These are phyloP conservation scores for Sclerotinia spermophila DNA, from an alignment of 2,329 filamentous ascomycete genomes.

Conservation along the genomic window DNA sequence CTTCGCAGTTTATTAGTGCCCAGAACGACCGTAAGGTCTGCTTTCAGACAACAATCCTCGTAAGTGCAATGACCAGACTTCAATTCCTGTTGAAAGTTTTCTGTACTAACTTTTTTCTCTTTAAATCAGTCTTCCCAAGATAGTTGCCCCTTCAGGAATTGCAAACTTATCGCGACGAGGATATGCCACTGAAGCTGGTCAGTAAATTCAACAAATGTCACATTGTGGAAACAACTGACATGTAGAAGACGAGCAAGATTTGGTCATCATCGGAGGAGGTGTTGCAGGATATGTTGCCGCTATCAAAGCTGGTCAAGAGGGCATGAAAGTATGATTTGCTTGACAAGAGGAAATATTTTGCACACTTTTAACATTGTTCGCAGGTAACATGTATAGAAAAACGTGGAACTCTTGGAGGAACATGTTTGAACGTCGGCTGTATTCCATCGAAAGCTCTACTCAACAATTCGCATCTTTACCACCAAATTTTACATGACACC, in stretches of 20 bases:
- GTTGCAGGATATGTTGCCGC: constrained; percentile 98
- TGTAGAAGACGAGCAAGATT: constrained; percentile 83
- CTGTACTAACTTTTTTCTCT: constrained; percentile 25
- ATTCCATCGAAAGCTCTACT: constrained; percentile 99
- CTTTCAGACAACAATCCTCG: constrained; percentile 51
- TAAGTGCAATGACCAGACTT: constrained; percentile 39
- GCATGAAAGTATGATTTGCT: constrained; percentile 69
- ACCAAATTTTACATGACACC: constrained; percentile 94
- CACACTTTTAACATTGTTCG: constrained; percentile 22
- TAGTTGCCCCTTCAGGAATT: constrained; percentile 45
- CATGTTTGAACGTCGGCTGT: constrained; percentile 97
- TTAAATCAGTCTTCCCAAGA: constrained; percentile 45
- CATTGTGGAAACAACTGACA: constrained; percentile 51
- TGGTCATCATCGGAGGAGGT: constrained; percentile 96
- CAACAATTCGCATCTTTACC: constrained; percentile 99
- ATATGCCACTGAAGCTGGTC: constrained; percentile 50
- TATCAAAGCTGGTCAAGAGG: constrained; percentile 98
- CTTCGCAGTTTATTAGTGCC: constrained; percentile 59
- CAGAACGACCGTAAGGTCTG: constrained; percentile 54
- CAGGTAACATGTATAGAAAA: constrained; percentile 98
- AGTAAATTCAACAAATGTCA: constrained; percentile 37
- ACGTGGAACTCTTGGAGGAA: constrained; percentile 89
- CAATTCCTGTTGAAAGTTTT: constrained; percentile 16
- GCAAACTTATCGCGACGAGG: constrained; percentile 56
- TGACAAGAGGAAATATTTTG: constrained; percentile 9